Conservation (phyloP, 2,329 filamentous ascomycete species). For the Pleomassaria siparia region DNA sequence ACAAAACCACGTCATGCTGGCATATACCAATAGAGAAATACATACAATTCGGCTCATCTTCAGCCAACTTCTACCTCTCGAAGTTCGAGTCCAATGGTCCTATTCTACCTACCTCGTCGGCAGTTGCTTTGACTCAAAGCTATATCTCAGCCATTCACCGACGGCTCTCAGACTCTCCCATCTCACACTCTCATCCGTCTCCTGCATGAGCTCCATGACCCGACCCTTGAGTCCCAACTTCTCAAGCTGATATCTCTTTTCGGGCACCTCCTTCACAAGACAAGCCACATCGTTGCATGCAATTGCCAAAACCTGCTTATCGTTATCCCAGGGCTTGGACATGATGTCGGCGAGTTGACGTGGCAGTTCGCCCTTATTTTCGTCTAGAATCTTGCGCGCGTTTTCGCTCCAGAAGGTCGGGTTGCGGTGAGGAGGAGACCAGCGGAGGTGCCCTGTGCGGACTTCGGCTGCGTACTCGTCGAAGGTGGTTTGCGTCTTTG, state of each 20-base stretch:
- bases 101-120: conserved; percentile 26
- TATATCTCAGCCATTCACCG: conserved; percentile 74
- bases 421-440: conserved; percentile 89
- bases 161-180: conserved; percentile 92
- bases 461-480: conserved; percentile 78
- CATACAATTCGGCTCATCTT: not conserved
- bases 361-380: conserved; percentile 75
- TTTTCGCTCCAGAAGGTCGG: conserved; percentile 90
- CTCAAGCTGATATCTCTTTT: conserved; percentile 78
- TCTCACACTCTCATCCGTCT: conserved; percentile 81
- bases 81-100: too few species aligned
- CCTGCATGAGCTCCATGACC: conserved; percentile 92
- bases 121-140: conserved; percentile 41
- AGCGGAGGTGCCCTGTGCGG: conserved; percentile 81
- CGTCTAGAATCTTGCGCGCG: conserved; percentile 80
- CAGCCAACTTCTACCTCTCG: not conserved
- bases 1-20: conserved; percentile 1
- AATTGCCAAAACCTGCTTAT: conserved; percentile 84
- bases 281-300: conserved; percentile 91
- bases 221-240: conserved; percentile 80
- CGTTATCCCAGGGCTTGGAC: conserved; percentile 78
- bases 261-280: conserved; percentile 85
- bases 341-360: conserved; percentile 85
- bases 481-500: conserved; percentile 67
- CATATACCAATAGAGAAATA: conserved; percentile 4